Conservation (phyloP, 768 basidiomycete species). For the Termitomyces sp. region DNA sequence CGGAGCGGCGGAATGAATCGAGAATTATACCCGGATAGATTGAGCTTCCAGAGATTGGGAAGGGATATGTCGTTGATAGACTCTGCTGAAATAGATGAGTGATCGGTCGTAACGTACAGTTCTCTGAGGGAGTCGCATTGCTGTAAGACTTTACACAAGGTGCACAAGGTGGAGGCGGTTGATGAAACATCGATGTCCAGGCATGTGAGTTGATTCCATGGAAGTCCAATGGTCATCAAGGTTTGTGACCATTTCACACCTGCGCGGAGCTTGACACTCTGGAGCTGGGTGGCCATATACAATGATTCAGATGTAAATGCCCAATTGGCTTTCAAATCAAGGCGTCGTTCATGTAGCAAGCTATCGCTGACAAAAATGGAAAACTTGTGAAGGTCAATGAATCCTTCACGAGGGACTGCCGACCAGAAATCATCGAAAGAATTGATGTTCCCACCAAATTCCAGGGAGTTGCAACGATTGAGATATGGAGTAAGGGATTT, state of each 20-base stretch:
- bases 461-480: background rate
- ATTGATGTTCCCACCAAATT: background rate
- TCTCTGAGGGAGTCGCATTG: background rate
- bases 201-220: background rate
- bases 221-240: too few species aligned
- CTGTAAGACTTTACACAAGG: background rate
- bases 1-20: too few species aligned
- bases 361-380: too few species aligned
- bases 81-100: background rate
- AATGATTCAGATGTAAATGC: background rate
- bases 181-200: background rate
- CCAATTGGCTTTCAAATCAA: background rate
- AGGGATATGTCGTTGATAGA: background rate
- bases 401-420: background rate
- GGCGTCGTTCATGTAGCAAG: too few species aligned
- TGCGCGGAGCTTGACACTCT: background rate
- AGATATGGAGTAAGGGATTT: background rate
- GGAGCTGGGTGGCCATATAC: background rate
- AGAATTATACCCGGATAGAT: too few species aligned
- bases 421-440: background rate
- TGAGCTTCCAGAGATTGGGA: background rate
- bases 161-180: background rate
- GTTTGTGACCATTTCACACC: background rate
- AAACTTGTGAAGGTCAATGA: too few species aligned
- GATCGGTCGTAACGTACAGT: background rate